Evolutionary conservation across 768 basidiomycete genomes (phyloP).

Genomic region (Calocybe cyanea): DNA sequence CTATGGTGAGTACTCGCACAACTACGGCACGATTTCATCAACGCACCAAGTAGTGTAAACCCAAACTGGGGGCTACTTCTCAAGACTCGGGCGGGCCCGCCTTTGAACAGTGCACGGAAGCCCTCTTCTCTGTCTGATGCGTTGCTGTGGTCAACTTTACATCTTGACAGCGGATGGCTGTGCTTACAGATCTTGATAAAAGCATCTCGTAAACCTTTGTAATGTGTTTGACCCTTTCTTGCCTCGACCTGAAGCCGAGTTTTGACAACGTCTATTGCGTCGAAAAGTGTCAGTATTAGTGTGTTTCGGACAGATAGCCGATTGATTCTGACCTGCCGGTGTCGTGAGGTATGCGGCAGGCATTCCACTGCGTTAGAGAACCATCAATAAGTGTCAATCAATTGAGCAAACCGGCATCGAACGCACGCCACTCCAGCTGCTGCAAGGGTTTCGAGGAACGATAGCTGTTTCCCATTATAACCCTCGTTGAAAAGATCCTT

Average conservation of each 20-base stretch:
- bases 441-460: slow-evolving; percentile 83
- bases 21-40: slow-evolving; percentile 1
- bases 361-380: slow-evolving; percentile 72
- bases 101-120: slow-evolving; percentile 86
- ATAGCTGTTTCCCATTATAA: slow-evolving; percentile 88
- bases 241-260: slow-evolving; percentile 94
- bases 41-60: slow-evolving; percentile 73
- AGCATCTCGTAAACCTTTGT: slow-evolving; percentile 87
- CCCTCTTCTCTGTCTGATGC: slow-evolving; percentile 83
- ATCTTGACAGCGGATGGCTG: not conserved
- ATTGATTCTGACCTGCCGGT: slow-evolving; percentile 63
- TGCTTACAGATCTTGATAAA: slow-evolving; percentile 82
- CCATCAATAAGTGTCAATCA: slow-evolving; percentile 24
- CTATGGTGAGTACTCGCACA: slow-evolving; percentile 12
- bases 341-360: slow-evolving; percentile 94
- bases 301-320: slow-evolving; percentile 5
- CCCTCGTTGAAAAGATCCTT: slow-evolving; percentile 95
- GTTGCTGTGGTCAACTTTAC: slow-evolving; percentile 12
- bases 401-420: slow-evolving; percentile 4
- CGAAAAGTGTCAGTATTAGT: slow-evolving; percentile 14
- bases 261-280: slow-evolving; percentile 83
- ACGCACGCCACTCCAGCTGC: slow-evolving; percentile 82
- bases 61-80: slow-evolving; percentile 94
- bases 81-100: slow-evolving; percentile 82
- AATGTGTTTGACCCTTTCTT: slow-evolving; percentile 84